Base-by-base conservation (phyloP, 441 rosid genomes). In the Euphorbia celastroides region DNA sequence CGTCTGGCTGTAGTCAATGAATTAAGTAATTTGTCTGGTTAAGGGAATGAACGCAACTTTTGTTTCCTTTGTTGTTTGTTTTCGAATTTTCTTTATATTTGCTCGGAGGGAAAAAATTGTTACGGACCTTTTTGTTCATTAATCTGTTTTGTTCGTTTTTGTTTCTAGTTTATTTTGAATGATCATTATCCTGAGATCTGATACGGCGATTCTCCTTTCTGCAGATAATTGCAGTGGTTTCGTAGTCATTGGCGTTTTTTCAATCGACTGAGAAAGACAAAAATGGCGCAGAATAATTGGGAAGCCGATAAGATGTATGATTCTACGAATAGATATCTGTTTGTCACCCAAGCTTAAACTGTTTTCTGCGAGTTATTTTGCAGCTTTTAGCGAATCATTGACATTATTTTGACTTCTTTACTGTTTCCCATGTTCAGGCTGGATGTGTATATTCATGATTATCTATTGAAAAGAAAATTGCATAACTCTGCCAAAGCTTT, bases 371-470 rank as follows among this genome's bases (percentile, higher is more conserved):
- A n/a, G n/a, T 64, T 42, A n/a, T 36, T 9, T 17, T 25, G 34
- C n/a, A n/a, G n/a, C n/a, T n/a, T n/a, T n/a, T n/a, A n/a, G n/a
- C n/a, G n/a, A n/a, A n/a, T n/a, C n/a, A n/a, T n/a, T n/a, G n/a
- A n/a, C n/a, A 70, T 48, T 20, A 48, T 8, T 44, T 17, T 51
- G 44, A 19, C 51, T 46, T 46, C 3, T 56, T 26, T 20, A n/a
- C n/a, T 16, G 32, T 50, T 13, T 13, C 38, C 55, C 30, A 46
- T 62, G 63, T 38, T 41, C 75, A 85, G 90, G 87, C 72, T 85
- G 79, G 87, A 85, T 60, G 79, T 81, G 32, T 85, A 85, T 55
- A 80, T 83, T 38, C 74, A 81, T 59, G 87, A 85, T 71, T 85
- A 85, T 72, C 79, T 85, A 52, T 55, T 85, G 50, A 85, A 85